Evolutionary conservation across 176 grass and related monocot genomes (phyloP).

Genomic region (Ensete ventricosum): DNA sequence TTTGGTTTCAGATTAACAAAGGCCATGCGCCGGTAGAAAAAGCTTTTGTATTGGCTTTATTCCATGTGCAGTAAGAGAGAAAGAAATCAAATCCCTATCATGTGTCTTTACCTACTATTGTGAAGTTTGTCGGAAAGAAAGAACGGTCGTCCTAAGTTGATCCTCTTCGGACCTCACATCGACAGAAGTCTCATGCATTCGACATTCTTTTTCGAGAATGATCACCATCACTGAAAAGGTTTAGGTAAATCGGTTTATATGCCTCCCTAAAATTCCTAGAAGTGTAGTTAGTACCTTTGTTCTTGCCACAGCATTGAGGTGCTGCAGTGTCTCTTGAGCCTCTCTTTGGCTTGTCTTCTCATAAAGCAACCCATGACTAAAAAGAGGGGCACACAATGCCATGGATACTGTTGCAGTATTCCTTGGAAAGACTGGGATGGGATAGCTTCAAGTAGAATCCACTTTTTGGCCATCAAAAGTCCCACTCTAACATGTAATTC

Average conservation of each 20-base stretch:
- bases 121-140: no score
- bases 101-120: no score
- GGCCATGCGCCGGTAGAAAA: no score
- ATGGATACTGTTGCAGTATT: neutral
- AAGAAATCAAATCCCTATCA: no score
- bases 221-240: no score
- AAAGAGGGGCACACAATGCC: neutral
- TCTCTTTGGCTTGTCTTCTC: slow-evolving; percentile 5
- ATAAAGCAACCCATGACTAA: slow-evolving; percentile 6
- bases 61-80: no score
- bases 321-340: neutral
- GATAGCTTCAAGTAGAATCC: neutral
- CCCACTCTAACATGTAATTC: neutral
- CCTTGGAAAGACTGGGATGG: neutral
- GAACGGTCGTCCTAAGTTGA: no score
- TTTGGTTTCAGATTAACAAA: no score
- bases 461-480: neutral
- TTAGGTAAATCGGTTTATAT: neutral
- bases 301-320: neutral
- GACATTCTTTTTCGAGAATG: no score
- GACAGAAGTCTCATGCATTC: no score
- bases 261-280: neutral
- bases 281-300: neutral
- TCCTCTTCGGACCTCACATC: no score
- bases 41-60: no score